Base-by-base conservation (phyloP, 1,139 yeast species). In the Kurtzmaniella quercitrusa region DNA sequence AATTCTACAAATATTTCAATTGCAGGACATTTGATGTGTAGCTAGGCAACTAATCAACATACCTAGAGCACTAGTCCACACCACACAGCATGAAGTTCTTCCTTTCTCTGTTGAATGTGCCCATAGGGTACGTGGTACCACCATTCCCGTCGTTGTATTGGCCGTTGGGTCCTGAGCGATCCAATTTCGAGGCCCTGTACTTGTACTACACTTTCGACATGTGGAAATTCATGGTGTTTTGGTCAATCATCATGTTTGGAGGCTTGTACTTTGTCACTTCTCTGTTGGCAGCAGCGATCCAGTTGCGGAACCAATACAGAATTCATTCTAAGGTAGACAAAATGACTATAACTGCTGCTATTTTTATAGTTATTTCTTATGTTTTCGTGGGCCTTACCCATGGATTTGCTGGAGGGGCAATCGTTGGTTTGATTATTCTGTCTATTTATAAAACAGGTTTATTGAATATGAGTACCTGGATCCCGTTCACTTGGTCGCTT, bases 391-490 rank as follows among this genome's bases (percentile, higher is more conserved):
- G 90, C 0, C 75, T 81, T 1, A 50, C 77, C 0, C 89, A 84
- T 51, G 95, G 86, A 0, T 67, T 85, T 42, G 61, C 82, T 4
- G 70, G 83, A 3, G 96, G 96, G 0, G 79, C 93, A 0, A 71
- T 89, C 10, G 73, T 85, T 34, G 97, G 97, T 0, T 66, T 90
- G 12, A 62, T 81, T 21, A 46, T 68, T 14, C 66, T 68, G 54
- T 87, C 90, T 2, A 76, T 89, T 3, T 90, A 90, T 63, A 71
- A 76, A 44, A 83, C 96, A 0, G 96, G 90, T 0, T 68, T 81
- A 12, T 77, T 90, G 58, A 77, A 86, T 19, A 86, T 91, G 93
- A 84, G 95, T 24, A 86, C 96, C 0, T 91, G 98, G 98, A 80
- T 90, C 10, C 98, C 98, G 1, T 73, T 90, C 53, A 77, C 85